A percentile compares a stretch with the other conserved stretches of the same genome.
phyloP scores from a whole-genome alignment of 176 grass and related monocot species.

The Carex myosuroides region DNA sequence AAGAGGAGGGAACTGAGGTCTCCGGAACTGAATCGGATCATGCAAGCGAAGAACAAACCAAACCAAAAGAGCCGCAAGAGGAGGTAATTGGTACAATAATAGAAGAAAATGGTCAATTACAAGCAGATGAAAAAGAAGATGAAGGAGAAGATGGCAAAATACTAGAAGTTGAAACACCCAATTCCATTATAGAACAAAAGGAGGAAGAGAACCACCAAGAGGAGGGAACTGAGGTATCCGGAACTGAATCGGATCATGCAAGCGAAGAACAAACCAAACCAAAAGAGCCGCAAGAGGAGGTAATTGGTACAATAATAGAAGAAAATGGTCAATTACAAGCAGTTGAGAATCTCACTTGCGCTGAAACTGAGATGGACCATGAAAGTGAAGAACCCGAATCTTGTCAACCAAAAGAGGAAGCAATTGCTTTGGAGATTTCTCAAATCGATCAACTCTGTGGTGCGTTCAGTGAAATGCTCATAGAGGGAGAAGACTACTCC shows the following conservation, averaged over 20 bases:
- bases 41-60: neutral
- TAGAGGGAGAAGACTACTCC: slow-evolving; percentile 38
- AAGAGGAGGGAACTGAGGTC: neutral
- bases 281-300: neutral
- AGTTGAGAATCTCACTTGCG: neutral
- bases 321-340: neutral
- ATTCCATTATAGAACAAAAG: neutral
- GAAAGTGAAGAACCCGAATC: neutral
- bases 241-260: neutral
- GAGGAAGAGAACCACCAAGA: neutral
- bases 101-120: neutral
- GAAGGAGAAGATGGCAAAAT: neutral
- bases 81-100: neutral
- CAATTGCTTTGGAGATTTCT: neutral
- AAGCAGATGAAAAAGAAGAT: neutral
- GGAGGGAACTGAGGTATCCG: neutral
- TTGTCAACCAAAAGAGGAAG: neutral
- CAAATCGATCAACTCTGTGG: slow-evolving; percentile 40
- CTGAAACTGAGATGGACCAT: neutral
- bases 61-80: neutral
- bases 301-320: neutral
- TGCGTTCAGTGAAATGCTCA: slow-evolving; percentile 27
- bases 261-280: neutral
- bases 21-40: neutral
- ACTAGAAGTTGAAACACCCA: neutral